Percentiles rank a stretch among this genome's conserved stretches.
phyloP scores from a whole-genome alignment of 805 yeast species.

The Barnettozyma vustinii region DNA sequence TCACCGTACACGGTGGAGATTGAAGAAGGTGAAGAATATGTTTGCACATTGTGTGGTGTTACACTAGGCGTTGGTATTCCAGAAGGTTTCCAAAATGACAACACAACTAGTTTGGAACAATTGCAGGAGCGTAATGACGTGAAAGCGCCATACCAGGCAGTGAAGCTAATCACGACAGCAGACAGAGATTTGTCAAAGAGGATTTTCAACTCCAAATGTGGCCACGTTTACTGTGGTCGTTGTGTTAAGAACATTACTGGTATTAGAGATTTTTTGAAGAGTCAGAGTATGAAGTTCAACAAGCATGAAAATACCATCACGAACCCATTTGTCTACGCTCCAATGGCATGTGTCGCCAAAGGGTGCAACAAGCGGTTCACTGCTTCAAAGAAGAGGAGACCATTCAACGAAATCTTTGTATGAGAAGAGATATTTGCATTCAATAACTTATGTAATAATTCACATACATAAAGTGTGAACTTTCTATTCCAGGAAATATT shows the following conservation, averaged over 20 bases:
- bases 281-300: constrained; percentile 14
- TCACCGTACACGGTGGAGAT: constrained; percentile 24
- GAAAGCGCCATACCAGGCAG: constrained; percentile 66
- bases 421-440: constrained; percentile 9
- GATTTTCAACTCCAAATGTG: constrained; percentile 65
- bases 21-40: constrained; percentile 33
- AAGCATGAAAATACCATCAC: constrained; percentile 16
- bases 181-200: constrained; percentile 62
- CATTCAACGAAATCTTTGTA: constrained; percentile 51
- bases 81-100: constrained; percentile 35
- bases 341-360: constrained; percentile 50
- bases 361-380: constrained; percentile 43
- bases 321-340: constrained; percentile 46
- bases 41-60: constrained; percentile 68
- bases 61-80: constrained; percentile 73
- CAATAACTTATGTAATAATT: too few species aligned
- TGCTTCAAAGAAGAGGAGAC: constrained; percentile 31
- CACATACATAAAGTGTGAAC: too few species aligned
- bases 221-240: constrained; percentile 83
- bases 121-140: constrained; percentile 30
- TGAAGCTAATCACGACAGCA: constrained; percentile 39
- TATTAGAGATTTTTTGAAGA: constrained; percentile 22
- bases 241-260: constrained; percentile 67
- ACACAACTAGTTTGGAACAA: constrained; percentile 24
- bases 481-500: too few species aligned